phyloP scores from a whole-genome alignment of 345 rosid species.

The Corchorus olitorius region DNA sequence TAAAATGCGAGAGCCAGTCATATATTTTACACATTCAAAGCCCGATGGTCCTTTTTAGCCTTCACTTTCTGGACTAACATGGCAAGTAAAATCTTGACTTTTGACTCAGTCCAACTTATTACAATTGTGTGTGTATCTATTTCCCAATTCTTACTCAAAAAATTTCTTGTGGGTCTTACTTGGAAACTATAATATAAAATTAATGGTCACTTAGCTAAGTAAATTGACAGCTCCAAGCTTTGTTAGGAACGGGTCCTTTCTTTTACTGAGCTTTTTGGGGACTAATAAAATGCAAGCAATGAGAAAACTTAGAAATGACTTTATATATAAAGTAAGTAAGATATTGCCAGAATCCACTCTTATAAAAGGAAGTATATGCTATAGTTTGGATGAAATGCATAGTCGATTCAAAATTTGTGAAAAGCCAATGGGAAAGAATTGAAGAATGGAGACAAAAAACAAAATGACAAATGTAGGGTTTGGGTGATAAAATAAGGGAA shows the following conservation, averaged over 20 bases:
- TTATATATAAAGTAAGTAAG: too few relatives aligned
- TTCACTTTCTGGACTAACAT: background rate
- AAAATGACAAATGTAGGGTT: background rate
- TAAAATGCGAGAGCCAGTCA: background rate
- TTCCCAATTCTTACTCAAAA: background rate
- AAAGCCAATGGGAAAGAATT: background rate
- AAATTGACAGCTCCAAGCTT: background rate
- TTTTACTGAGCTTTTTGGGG: too few relatives aligned
- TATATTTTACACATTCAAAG: background rate
- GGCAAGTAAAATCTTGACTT: background rate
- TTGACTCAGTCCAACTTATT: constrained; percentile 2
- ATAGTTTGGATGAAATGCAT: too few relatives aligned
- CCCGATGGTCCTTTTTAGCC: background rate
- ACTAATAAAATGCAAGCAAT: too few relatives aligned
- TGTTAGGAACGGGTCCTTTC: too few relatives aligned
- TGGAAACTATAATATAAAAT: too few relatives aligned
- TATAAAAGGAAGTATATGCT: too few relatives aligned
- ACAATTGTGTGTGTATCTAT: background rate
- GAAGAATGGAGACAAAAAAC: background rate
- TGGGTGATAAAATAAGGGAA: too few relatives aligned
- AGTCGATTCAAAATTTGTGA: background rate
- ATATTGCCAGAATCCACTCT: too few relatives aligned
- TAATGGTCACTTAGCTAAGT: background rate
- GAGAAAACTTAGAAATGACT: too few relatives aligned
- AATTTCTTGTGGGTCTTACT: too few relatives aligned